Conservation (phyloP, 129 eudicot species). For the Tagetes erecta region DNA sequence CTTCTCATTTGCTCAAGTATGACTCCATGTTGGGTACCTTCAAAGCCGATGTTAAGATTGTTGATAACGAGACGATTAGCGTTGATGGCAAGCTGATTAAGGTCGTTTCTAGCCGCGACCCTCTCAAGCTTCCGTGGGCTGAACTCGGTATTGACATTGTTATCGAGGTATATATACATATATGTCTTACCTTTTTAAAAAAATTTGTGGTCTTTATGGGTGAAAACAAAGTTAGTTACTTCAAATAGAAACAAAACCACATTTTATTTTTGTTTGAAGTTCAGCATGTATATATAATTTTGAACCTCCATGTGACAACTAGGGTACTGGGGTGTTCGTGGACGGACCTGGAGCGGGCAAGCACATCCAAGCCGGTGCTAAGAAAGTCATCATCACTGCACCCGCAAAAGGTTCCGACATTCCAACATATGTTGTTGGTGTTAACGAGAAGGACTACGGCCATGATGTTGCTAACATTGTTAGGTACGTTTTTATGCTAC, state of each 20-base stretch:
- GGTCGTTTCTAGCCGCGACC: slow-evolving; percentile 93
- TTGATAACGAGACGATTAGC: slow-evolving; percentile 73
- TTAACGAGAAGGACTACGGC: slow-evolving; percentile 66
- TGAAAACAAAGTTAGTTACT: background rate
- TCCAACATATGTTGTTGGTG: slow-evolving; percentile 96
- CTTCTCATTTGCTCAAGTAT: slow-evolving; percentile 93
- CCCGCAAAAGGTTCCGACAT: slow-evolving; percentile 97
- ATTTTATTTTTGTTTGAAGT: background rate
- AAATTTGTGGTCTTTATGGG: background rate
- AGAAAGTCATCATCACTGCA: slow-evolving; percentile 94
- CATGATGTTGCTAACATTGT: slow-evolving; percentile 73
- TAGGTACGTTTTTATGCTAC: slow-evolving; percentile 43
- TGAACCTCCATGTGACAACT: slow-evolving; percentile 22
- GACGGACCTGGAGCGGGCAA: slow-evolving; percentile 99
- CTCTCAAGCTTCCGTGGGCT: slow-evolving; percentile 96
- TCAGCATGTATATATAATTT: background rate
- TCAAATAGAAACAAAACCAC: background rate
- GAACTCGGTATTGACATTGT: slow-evolving; percentile 90
- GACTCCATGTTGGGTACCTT: slow-evolving; percentile 97
- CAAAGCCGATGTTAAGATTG: slow-evolving; percentile 86
- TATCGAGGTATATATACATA: slow-evolving; percentile 60
- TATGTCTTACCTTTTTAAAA: background rate
- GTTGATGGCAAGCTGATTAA: slow-evolving; percentile 88
- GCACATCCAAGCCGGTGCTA: slow-evolving; percentile 97
- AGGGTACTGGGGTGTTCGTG: slow-evolving; percentile 98